phyloP scores from a whole-genome alignment of 1,284 basidiomycete species.

The Fomitopsis palustris region DNA sequence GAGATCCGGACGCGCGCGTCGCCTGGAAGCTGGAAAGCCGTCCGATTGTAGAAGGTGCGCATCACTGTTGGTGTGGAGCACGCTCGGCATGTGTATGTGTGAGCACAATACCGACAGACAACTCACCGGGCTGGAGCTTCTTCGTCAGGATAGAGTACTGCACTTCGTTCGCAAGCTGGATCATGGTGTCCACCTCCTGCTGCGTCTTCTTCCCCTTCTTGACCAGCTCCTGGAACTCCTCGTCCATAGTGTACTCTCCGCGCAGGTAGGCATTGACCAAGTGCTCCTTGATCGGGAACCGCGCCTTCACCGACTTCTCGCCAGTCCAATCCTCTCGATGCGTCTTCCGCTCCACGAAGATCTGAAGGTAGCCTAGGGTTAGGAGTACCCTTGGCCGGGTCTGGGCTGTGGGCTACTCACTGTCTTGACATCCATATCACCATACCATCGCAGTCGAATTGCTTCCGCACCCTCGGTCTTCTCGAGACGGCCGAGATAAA shows the following conservation, averaged over 20 bases:
- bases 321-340: constrained; percentile 99
- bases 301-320: constrained; percentile 98
- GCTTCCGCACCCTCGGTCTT: constrained; percentile 99
- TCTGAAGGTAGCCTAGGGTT: constrained; percentile 39
- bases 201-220: constrained; percentile 94
- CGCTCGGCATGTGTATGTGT: neutral
- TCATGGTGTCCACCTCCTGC: constrained; percentile 93
- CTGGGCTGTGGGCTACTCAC: constrained; percentile 34
- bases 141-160: constrained; percentile 91
- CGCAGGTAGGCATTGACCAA: constrained; percentile 90
- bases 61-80: constrained; percentile 56
- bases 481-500: constrained; percentile 97
- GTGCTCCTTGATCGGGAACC: constrained; percentile 96
- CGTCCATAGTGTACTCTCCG: constrained; percentile 93
- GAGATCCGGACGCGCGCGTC: constrained; percentile 98
- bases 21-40: constrained; percentile 97
- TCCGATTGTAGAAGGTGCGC: constrained; percentile 99
- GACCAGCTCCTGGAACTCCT: constrained; percentile 86
- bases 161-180: constrained; percentile 94
- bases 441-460: constrained; percentile 96
- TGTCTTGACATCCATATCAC: constrained; percentile 82
- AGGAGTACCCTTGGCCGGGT: constrained; percentile 1
- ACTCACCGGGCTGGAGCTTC: constrained; percentile 75
- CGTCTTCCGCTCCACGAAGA: constrained; percentile 98
- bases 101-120: neutral